Evolutionary conservation across 129 eudicot species (phyloP), one percentile per base, ranked within the genome.

Genomic region (Chrysanthemum seticuspe): DNA sequence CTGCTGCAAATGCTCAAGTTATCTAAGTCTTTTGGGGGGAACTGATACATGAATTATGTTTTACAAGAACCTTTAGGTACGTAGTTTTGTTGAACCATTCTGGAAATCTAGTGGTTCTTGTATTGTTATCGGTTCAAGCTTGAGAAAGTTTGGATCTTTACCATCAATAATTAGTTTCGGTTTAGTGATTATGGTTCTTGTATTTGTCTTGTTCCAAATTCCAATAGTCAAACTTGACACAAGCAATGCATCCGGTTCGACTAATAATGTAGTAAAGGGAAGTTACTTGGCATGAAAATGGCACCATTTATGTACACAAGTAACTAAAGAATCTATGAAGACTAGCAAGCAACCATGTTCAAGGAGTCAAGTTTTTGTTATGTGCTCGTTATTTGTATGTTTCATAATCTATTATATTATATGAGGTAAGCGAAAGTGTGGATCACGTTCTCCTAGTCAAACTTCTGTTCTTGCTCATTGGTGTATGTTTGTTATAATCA

Each of bases 1-100:
- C n/a, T n/a, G n/a, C n/a, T n/a, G n/a, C n/a, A n/a, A n/a, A n/a
- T n/a, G n/a, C n/a, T n/a, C 36, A 31, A 31, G 5, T 34, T 34
- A 34, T 16, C 45, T 44, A 15, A 44, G 34, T 78, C 27, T 78
- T 16, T 45, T 53, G 57, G 55, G 78, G 40, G 40, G 5, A 34
- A 34, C 40, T 34, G 40, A 74, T 53, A 15, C 62, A 64, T 54
- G 72, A 47, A n/a, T 56, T 47, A 16, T 58, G n/a, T 74, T 74
- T 40, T 7, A 54, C 52, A 65, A 34, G 60, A 56, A 67, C 27
- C 19, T 40, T 70, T 70, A 70, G 66, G 78, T 23, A 23, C 25
- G 25, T 74, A 64, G 78, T 57, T 75, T 23, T 57, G 40, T 67
- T 68, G 40, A 27, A 58, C 66, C 71, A 34, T 69, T n/a, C 8